Evolutionary conservation across 2,329 filamentous ascomycete genomes (phyloP), one percentile per base, ranked within the genome.

Genomic region (Fonsecaea multimorphosa): DNA sequence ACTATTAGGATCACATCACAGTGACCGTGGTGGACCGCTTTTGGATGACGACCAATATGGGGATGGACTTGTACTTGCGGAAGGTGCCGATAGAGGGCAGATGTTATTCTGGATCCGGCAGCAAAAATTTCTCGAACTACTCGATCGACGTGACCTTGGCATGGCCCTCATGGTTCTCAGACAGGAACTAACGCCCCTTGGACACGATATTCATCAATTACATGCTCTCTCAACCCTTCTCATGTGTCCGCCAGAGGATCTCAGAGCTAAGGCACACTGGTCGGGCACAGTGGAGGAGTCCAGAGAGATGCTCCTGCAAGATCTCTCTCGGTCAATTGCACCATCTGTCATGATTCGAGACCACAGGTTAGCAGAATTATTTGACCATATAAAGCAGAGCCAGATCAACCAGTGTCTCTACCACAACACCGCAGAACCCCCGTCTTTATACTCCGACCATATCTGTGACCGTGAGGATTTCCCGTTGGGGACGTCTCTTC

Each of bases 271-370:
- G 77, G 91, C 93, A 0, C 85, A 87, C 9, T 98, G 94, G 93
- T 92, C 96, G 75, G 93, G 92, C 14, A 89, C 92, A 1, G 79
- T 85, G 51, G 92, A 91, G 49, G 80, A 87, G 63, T 97, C 93
- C 49, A 87, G 94, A 68, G 87, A 87, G 69, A 81, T 84, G 16
- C 80, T 98, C 3, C 84, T 98, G 22, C 92, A 91, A 0, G 87
- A 95, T 66, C 81, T 98, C 36, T 97, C 93, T 27, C 92, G 85
- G 82, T 97, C 88, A 63, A 96, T 99, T 76, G 97, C 95, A 1
- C 94, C 95, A 0, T 95, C 93, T 3, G 91, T 97, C 52, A 98
- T 99, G 93, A 90, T 99, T 61, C 95, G 95, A 1, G 92, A 97
- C 74, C 91, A 95, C 76, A 89, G 95, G 6, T 83, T 99, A 52